Base-by-base conservation (phyloP, 257 asterid species). In the Solanum etuberosum region DNA sequence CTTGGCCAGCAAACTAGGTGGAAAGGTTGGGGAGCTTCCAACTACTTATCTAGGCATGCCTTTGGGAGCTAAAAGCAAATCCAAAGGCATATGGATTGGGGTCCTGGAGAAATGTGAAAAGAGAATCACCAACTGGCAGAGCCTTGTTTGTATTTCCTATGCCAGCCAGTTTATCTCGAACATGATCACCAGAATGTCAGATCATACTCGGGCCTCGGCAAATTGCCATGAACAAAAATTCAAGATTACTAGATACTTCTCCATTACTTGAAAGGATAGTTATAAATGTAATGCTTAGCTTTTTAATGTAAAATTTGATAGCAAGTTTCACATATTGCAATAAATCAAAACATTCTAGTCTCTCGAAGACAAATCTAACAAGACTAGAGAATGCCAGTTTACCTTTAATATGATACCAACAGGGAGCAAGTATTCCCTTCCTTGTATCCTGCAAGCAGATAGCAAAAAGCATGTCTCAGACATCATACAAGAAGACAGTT, bases 351-450 rank as follows among this genome's bases (percentile, higher is more conserved):
- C 23, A 83, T 4, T 38, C 59, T 42, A 61, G 38, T 54, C 9
- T 83, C 77, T 35, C 27, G 20, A 84, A 38, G 80, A 38, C 61
- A 67, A 63, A 46, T 48, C 32, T 48, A 46, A 86, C 43, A 31
- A 72, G 87, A 46, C 87, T 29, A 86, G 20, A 51, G 68, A 23
- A n/a, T 46, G 57, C 67, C 31, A 48, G 12, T 3, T 46, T 88
- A 97, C 99, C 99, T 96, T 97, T 89, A 97, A 89, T 68, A 97
- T 89, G 91, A 97, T 87, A 83, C 99, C 99, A 89, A 95, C 99
- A 87, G 99, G 99, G 86, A 97, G 98, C 91, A 97, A 89, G 86
- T 93, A 95, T 87, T 97, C 99, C 91, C 98, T 93, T 88, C 99
- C 99, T 91, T 91, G 96, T 90, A 97, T 89, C 99, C 99, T 97